A percentile compares a stretch with the other conserved stretches of the same genome.
phyloP scores from a whole-genome alignment of 2,329 filamentous ascomycete species.

The Myriosclerotinia curreyana region DNA sequence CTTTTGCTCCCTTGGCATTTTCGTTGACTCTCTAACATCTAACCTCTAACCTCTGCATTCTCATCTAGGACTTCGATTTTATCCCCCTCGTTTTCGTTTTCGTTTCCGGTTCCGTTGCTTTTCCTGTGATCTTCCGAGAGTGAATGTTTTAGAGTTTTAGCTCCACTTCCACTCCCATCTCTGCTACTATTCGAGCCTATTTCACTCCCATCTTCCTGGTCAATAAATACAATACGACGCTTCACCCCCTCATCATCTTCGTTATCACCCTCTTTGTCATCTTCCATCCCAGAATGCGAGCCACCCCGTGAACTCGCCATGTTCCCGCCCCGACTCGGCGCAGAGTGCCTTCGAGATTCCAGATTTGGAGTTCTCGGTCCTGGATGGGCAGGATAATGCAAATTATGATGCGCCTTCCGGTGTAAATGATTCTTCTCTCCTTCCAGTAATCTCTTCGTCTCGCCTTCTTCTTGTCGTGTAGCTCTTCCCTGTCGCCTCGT shows the following conservation, averaged over 20 bases:
- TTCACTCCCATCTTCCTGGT: neutral
- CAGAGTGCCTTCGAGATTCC: neutral
- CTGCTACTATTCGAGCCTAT: neutral
- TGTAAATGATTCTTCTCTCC: slow-evolving; percentile 5
- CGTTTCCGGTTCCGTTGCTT: neutral
- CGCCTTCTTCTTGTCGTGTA: slow-evolving; percentile 23
- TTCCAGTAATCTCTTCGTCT: neutral
- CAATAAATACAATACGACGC: neutral
- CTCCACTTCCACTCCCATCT: neutral
- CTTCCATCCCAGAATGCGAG: neutral
- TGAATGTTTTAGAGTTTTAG: neutral
- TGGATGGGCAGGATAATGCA: slow-evolving; percentile 16
- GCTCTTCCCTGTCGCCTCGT: slow-evolving; percentile 35
- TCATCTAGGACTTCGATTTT: neutral
- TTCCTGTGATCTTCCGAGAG: neutral
- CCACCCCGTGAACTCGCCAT: neutral
- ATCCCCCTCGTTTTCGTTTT: neutral
- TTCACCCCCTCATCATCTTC: neutral
- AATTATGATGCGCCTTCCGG: neutral
- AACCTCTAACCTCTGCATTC: fast-evolving
- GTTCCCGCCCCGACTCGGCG: neutral
- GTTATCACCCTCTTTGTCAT: neutral
- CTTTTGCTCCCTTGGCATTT: neutral
- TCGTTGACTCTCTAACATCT: neutral
- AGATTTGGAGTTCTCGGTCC: neutral